Percentiles rank a stretch among this genome's conserved stretches.
These are phyloP conservation scores for Auricularia sp. DNA, from an alignment of 768 basidiomycete species.

Conservation along the genomic window DNA sequence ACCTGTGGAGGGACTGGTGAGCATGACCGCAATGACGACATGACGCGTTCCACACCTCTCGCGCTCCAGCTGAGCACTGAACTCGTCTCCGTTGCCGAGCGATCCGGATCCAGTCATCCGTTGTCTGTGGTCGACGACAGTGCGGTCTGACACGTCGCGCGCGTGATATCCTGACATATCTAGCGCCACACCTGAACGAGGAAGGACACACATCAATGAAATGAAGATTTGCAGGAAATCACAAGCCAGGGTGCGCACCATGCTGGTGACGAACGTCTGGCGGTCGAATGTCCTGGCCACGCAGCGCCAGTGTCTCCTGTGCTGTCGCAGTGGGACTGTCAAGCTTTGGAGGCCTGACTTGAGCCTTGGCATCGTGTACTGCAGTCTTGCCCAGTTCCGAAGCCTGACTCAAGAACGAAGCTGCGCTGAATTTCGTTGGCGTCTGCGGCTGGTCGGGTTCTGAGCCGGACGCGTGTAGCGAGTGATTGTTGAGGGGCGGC, in stretches of 20 bases:
- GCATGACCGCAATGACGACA: background rate
- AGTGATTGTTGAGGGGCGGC: slow-evolving; percentile 1
- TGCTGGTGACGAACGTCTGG: slow-evolving; percentile 56
- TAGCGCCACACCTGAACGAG: slow-evolving; percentile 54
- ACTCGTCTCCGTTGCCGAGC: background rate
- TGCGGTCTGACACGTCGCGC: slow-evolving; percentile 23
- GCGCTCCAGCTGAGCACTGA: background rate
- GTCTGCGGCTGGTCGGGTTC: background rate
- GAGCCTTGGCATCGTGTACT: slow-evolving; percentile 11
- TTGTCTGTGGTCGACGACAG: slow-evolving; percentile 8
- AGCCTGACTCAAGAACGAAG: slow-evolving; percentile 16
- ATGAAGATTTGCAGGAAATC: slow-evolving; percentile 18
- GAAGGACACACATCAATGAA: slow-evolving; percentile 13
- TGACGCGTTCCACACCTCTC: background rate
- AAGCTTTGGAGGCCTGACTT: slow-evolving; percentile 1
- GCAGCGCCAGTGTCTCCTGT: slow-evolving; percentile 36
- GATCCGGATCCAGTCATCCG: slow-evolving; percentile 1
- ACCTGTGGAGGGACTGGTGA: background rate
- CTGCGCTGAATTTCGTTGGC: background rate
- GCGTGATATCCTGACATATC: slow-evolving; percentile 80
- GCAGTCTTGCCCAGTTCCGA: slow-evolving; percentile 21
- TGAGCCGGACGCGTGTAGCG: background rate
- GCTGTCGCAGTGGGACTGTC: slow-evolving; percentile 27
- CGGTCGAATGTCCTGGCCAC: slow-evolving; percentile 36
- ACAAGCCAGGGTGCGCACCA: slow-evolving; percentile 26